A percentile compares a stretch with the other conserved stretches of the same genome.
phyloP scores from a whole-genome alignment of 1,284 basidiomycete species.

The Porogramme epimiltina region DNA sequence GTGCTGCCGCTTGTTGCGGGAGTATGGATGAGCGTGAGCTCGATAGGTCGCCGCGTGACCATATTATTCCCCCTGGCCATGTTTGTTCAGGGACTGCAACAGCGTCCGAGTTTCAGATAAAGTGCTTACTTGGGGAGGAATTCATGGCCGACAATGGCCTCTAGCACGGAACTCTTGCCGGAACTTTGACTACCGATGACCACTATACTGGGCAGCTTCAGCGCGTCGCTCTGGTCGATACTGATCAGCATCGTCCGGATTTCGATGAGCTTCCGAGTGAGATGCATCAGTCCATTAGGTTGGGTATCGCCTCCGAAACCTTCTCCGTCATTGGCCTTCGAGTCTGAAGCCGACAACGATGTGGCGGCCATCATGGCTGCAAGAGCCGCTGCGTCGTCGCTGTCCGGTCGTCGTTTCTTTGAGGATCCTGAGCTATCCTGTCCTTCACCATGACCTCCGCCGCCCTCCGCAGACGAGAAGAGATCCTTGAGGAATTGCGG shows the following conservation, averaged over 20 bases:
- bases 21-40: slow-evolving; percentile 95
- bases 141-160: slow-evolving; percentile 97
- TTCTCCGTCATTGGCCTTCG: slow-evolving; percentile 44
- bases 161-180: slow-evolving; percentile 96
- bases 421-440: slow-evolving; percentile 28
- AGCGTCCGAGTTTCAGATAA: slow-evolving; percentile 9
- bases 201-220: slow-evolving; percentile 96
- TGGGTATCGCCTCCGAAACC: slow-evolving; percentile 39
- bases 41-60: slow-evolving; percentile 98
- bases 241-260: slow-evolving; percentile 92
- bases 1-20: slow-evolving; percentile 57
- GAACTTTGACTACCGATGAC: slow-evolving; percentile 98
- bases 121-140: slow-evolving; percentile 90
- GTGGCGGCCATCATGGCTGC: slow-evolving; percentile 75
- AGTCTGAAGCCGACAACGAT: slow-evolving; percentile 70
- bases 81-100: slow-evolving; percentile 10
- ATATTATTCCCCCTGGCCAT: slow-evolving; percentile 90
- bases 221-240: slow-evolving; percentile 92
- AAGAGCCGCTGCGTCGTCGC: slow-evolving; percentile 58
- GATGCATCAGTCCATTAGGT: slow-evolving; percentile 82
- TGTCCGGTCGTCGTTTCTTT: slow-evolving; percentile 51
- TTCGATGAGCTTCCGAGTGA: slow-evolving; percentile 96
- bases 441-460: slow-evolving; percentile 25
- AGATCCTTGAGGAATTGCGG: slow-evolving; percentile 76
- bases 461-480: slow-evolving; percentile 45